Evolutionary conservation across 805 yeast species (phyloP), one percentile per base, ranked within the genome.

Genomic region (Blastobotrys peoriensis): DNA sequence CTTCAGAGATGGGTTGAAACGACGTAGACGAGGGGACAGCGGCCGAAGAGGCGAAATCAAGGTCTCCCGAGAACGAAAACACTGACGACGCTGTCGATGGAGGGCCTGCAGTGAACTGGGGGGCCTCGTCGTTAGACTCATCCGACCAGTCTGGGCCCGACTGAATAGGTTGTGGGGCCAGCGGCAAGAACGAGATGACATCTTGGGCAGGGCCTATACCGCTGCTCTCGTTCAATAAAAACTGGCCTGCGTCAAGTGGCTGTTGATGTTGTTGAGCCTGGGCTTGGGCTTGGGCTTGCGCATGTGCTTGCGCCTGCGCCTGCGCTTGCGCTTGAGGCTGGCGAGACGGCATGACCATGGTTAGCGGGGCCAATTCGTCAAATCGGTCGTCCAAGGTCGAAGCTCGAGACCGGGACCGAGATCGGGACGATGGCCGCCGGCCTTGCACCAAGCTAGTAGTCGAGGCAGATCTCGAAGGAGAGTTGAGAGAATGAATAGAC

Each of bases 381-480:
- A 8, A 13, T 25, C 30, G 30, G 13, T 25, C 30, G 10, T 25
- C 30, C 8, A 25, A 8, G 30, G 30, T 25, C 8, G 30, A 25
- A 13, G 30, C 30, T 13, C 30, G 30, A 8, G 30, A 25, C 30
- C 30, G 8, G 8, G 30, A 25, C 8, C 30, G 30, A 25, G 10
- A 8, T 13, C 13, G 30, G 30, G 30, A 25, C 8, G 13, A 13
- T 13, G 30, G 30, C 13, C 13, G 30, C 13, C 30, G 30, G 13
- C 44, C 17, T n/a, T 25, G 30, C 8, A 13, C 10, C 23, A 38
- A 39, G 27, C 42, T 33, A 8, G 40, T 41, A 51, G 43, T 40
- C 5, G 44, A 40, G 9, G 36, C 40, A 19, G 44, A 40, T 33
- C 44, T 33, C 15, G 30, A 6, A 25, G 30, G 30, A 13, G 30